Base-by-base conservation (phyloP, 768 basidiomycete genomes). In the Lanmaoa rubissima region DNA sequence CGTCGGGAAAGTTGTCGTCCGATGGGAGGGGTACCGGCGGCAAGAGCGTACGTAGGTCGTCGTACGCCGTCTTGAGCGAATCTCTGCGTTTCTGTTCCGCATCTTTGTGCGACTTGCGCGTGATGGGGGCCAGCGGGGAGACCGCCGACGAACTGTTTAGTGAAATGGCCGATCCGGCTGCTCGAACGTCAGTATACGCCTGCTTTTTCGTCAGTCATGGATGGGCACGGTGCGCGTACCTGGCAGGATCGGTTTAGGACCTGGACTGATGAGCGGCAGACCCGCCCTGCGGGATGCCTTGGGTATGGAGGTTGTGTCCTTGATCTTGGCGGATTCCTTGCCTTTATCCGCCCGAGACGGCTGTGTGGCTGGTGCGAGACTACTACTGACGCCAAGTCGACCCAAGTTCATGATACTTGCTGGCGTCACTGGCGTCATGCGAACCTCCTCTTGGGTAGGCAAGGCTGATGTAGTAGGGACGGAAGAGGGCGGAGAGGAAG, bases 81-180 rank as follows among this genome's bases (percentile, higher is more conserved):
- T 99, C 96, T 10, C 97, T 86, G 44, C 97, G 88, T 69, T 95
- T 94, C 71, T 99, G 97, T 73, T 99, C 97, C 6, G 97, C 97
- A 13, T 87, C 91, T 74, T 98, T 98, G 74, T 99, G 92, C 8
- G 91, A 91, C 31, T 87, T 87, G 71, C 92, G 92, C 57, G 84
- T 82, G 46, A 81, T 72, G 36, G 78, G 79, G 31, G 73, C 74
- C 41, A 72, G 71, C 43, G 67, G 82, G 60, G 69, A 63, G 41
- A 69, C 21, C 9, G 65, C 41, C 4, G 66, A 63, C 21, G 72
- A 60, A 14, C 62, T 47, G 32, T 65, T 69, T 21, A 71, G 56
- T 36, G 70, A 54, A 24, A 67, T 42, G 36, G 73, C 61, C 28
- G 70, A 71, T 10, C 75, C 75, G 11, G 76, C 76, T 76, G 58